Evolutionary conservation across 73 alveolate genomes (phyloP).

Genomic region (Paramecium pentaurelia): DNA sequence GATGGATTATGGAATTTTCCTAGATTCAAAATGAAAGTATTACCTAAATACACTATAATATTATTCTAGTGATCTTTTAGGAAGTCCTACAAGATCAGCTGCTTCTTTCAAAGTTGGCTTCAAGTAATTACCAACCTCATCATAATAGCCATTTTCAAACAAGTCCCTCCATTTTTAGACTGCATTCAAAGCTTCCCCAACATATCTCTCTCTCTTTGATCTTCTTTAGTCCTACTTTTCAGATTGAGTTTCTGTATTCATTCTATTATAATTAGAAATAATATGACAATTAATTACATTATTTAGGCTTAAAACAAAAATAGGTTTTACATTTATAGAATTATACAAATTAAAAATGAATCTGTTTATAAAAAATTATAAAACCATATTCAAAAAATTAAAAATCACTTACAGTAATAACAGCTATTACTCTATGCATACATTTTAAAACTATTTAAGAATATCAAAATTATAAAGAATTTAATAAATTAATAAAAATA

Average conservation of each 20-base stretch:
- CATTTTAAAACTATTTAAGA: too few species aligned
- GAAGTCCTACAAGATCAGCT: background rate
- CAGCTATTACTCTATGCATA: too few species aligned
- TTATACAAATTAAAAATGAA: too few species aligned
- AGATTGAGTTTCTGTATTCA: background rate
- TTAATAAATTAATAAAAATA: too few species aligned
- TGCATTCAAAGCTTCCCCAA: background rate
- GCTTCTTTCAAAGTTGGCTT: background rate
- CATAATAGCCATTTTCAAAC: constrained; percentile 12
- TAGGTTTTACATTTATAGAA: too few species aligned
- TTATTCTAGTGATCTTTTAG: background rate
- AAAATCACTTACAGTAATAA: too few species aligned
- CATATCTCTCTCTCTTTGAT: background rate
- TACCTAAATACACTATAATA: background rate
- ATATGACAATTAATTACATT: too few species aligned
- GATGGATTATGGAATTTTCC: background rate
- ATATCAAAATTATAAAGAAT: too few species aligned
- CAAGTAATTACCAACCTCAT: background rate
- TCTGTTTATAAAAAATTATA: too few species aligned
- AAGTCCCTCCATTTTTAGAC: constrained; percentile 4
- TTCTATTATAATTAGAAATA: background rate
- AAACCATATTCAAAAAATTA: too few species aligned
- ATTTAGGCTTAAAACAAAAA: too few species aligned
- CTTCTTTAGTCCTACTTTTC: background rate
- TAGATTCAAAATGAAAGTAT: background rate